Conservation (phyloP, 306 rosid species). For the Alnus glutinosa region DNA sequence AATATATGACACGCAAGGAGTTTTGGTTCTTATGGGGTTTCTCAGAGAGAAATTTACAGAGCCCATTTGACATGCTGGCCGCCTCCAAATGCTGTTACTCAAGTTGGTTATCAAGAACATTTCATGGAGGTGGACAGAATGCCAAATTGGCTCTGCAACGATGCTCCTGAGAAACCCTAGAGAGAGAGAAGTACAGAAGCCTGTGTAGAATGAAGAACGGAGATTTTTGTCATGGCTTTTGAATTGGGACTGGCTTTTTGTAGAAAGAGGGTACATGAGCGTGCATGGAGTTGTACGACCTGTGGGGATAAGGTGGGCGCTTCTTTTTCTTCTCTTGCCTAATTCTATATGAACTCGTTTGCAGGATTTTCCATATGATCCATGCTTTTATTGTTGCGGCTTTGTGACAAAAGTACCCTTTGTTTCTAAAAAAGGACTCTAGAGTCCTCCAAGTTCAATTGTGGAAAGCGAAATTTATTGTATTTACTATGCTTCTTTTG, state of each 20-base stretch:
- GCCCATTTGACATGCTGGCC: slow-evolving; percentile 88
- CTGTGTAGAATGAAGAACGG: not conserved
- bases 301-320: slow-evolving; percentile 33
- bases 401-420: slow-evolving; percentile 13
- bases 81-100: slow-evolving; percentile 37
- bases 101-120: not conserved
- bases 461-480: not conserved
- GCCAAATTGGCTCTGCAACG: slow-evolving; percentile 63
- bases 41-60: slow-evolving; percentile 30
- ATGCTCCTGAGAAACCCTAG: slow-evolving; percentile 51
- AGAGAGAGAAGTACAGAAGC: not conserved
- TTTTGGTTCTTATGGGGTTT: not conserved
- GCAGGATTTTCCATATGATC: not conserved
- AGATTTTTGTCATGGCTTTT: slow-evolving; percentile 22
- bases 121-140: slow-evolving; percentile 58
- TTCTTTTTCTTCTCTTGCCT: not conserved
- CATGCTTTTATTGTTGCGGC: slow-evolving; percentile 14
- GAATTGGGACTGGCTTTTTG: slow-evolving; percentile 35
- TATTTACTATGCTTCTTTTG: not conserved
- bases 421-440: not conserved
- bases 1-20: not conserved
- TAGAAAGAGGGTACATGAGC: slow-evolving; percentile 52
- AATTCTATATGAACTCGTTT: not conserved
- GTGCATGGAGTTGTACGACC: slow-evolving; percentile 53
- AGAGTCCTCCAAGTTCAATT: slow-evolving; percentile 18